These are phyloP conservation scores for Verticillium isaacii DNA, from an alignment of 2,329 filamentous ascomycete species.

Conservation along the genomic window DNA sequence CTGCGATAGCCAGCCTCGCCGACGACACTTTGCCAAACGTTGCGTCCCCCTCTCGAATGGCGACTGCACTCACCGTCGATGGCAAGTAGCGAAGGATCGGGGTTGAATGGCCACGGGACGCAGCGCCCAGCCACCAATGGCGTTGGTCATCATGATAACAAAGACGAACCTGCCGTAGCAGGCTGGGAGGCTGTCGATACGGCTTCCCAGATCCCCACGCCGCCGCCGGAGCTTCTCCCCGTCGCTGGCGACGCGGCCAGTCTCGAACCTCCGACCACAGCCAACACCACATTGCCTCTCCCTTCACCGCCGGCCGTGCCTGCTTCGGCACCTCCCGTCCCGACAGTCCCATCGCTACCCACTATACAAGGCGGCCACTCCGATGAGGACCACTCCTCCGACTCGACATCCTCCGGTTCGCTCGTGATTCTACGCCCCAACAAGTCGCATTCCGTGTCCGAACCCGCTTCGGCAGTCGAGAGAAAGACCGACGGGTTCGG, in stretches of 20 bases:
- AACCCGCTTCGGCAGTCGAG: slow-evolving; percentile 5
- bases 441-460: slow-evolving; percentile 3
- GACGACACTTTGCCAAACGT: neutral
- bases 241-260: neutral
- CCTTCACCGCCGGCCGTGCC: neutral
- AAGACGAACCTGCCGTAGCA: neutral
- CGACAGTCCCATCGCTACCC: slow-evolving; percentile 11
- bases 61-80: slow-evolving; percentile 1
- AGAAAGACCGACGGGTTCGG: slow-evolving; percentile 3
- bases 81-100: neutral
- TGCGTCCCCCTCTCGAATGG: slow-evolving; percentile 5
- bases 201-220: slow-evolving; percentile 5
- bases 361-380: slow-evolving; percentile 10
- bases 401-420: slow-evolving; percentile 3
- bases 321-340: slow-evolving; percentile 2
- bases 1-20: neutral
- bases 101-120: neutral
- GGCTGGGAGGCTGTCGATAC: neutral
- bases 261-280: neutral
- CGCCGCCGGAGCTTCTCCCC: slow-evolving; percentile 2
- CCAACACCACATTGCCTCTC: neutral
- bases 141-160: neutral
- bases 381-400: slow-evolving; percentile 12
- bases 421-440: neutral
- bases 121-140: neutral